A percentile compares a stretch with the other conserved stretches of the same genome.
Evolutionary conservation across 495 filamentous ascomycete species (phyloP).

Genomic region (Sordaria brevicollis): DNA sequence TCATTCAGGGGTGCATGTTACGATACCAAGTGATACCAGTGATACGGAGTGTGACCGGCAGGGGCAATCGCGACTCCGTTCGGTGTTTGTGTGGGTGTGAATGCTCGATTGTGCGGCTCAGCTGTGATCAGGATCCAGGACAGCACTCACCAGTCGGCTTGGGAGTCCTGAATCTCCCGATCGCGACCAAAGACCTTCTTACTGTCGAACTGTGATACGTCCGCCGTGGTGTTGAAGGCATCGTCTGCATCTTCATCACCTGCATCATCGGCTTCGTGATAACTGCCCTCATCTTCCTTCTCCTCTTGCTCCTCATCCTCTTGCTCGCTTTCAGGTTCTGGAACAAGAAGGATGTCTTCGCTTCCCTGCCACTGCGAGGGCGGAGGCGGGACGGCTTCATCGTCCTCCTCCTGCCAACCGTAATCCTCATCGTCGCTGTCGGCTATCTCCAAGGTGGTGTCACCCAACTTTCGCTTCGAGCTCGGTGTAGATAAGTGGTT

Average conservation of each 20-base stretch:
- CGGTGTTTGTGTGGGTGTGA: background rate
- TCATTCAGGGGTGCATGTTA: background rate
- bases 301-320: constrained; percentile 18
- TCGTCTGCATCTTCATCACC: background rate
- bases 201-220: background rate
- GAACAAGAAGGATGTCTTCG: constrained; percentile 36
- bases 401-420: constrained; percentile 40
- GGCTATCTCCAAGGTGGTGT: constrained; percentile 35
- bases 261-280: background rate
- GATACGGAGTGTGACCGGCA: background rate
- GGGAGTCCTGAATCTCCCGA: background rate
- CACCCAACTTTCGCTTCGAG: constrained; percentile 34
- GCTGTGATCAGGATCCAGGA: background rate
- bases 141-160: background rate
- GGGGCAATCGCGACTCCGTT: background rate
- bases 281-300: background rate
- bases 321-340: constrained; percentile 17
- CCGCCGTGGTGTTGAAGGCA: background rate
- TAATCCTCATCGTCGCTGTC: constrained; percentile 44
- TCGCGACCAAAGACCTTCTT: background rate
- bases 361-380: constrained; percentile 44
- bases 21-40: background rate
- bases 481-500: constrained; percentile 18
- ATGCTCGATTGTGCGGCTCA: background rate
- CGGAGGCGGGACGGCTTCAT: constrained; percentile 32